These are phyloP conservation scores for Chamaenerion angustifolium DNA, from an alignment of 345 rosid genomes.

Conservation along the genomic window DNA sequence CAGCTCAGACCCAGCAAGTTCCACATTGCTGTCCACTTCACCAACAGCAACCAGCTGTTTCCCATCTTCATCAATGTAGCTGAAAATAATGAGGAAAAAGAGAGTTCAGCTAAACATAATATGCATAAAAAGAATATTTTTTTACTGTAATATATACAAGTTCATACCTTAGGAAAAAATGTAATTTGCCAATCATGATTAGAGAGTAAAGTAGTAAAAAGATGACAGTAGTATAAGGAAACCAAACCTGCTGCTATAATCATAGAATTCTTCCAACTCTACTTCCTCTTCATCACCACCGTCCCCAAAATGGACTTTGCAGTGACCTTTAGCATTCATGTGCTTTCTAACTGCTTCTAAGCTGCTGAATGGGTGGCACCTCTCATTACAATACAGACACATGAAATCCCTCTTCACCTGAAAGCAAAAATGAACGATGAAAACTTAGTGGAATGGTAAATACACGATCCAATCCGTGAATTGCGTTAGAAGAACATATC, in stretches of 20 bases:
- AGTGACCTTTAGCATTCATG: conserved; percentile 87
- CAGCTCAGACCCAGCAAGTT: conserved; percentile 84
- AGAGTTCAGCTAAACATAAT: too few relatives aligned
- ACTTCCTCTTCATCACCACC: conserved; percentile 87
- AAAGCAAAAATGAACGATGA: neutral
- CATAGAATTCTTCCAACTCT: conserved; percentile 88
- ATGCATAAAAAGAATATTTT: too few relatives aligned
- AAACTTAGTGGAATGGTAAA: too few relatives aligned
- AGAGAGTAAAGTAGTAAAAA: too few relatives aligned
- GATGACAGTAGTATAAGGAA: neutral
- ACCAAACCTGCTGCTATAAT: conserved; percentile 76
- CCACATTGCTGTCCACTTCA: conserved; percentile 38
- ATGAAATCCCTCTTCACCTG: conserved; percentile 80
- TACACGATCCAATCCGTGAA: too few relatives aligned
- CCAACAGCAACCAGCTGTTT: conserved; percentile 54
- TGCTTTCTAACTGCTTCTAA: conserved; percentile 97
- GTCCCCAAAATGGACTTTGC: conserved; percentile 87
- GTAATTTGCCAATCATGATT: too few relatives aligned
- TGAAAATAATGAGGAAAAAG: conserved; percentile 14
- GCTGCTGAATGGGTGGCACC: conserved; percentile 60
- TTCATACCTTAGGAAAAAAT: too few relatives aligned
- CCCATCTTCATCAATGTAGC: conserved; percentile 69
- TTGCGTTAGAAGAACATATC: too few relatives aligned
- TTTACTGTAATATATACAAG: too few relatives aligned
- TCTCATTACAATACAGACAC: conserved; percentile 84